Base-by-base conservation (phyloP, 2,329 filamentous ascomycete genomes). In the Westerdykella sp. region DNA sequence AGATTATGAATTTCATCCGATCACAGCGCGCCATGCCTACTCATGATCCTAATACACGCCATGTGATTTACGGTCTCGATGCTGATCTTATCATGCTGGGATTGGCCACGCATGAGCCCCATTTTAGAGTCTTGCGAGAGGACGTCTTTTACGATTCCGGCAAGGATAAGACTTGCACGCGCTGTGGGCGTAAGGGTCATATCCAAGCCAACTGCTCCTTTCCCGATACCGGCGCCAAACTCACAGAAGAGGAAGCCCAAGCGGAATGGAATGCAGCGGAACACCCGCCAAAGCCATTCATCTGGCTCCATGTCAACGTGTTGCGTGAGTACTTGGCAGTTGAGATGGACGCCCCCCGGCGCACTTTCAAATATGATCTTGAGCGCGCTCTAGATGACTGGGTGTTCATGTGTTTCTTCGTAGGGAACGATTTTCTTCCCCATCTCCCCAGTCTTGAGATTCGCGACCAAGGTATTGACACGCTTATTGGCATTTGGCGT, bases 361-460 rank as follows among this genome's bases (percentile, higher is more conserved):
- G 95, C 53, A 83, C 84, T 1, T 97, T 97, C 69, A 79, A 80
- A 42, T 97, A 95, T 68, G 89, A 98, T 63, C 75, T 98, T 36
- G 93, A 98, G 69, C 83, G 93, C 52, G 90, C 90, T 21, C 79
- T 97, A 46, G 93, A 97, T 67, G 91, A 97, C 64, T 97, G 91
- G 93, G 88, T 97, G 12, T 97, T 97, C 67, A 93, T 97, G 82
- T 97, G 91, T 71, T 97, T 94, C 72, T 97, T 97, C 65, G 91
- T 97, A 44, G 91, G 91, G 54, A 98, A 98, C 68, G 94, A 98
- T 73, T 98, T 98, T 71, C 72, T 98, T 54, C 93, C 93, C 40
- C 93, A 98, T 75, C 74, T 98, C 45, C 93, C 93, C n/a, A 95
- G 91, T 58, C 77, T 98, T 45, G 93, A 97, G 66, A 97, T 98